Evolutionary conservation across 2,329 filamentous ascomycete species (phyloP), one percentile per base, ranked within the genome.

Genomic region (Aspergillus pseudoterreus): DNA sequence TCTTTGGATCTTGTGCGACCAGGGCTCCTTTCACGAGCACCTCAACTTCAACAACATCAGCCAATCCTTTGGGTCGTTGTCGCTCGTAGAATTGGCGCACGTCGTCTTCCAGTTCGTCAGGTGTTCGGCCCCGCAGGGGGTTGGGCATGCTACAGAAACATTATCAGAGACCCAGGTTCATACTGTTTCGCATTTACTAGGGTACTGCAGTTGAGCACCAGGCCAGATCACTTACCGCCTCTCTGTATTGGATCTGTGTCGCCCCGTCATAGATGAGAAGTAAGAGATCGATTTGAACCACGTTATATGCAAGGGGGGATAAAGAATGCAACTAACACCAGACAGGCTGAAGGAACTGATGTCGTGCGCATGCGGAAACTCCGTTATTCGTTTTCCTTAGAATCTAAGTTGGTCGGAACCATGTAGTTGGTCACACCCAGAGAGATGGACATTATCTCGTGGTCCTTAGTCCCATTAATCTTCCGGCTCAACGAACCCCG

Each of bases 21-120:
- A 22, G 43, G 11, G 52, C 56, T 17, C 54, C 56, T 35, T 33
- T 52, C 9, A 52, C 21, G 4, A 57, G 49, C 4, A 53, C 9
- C 4, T 53, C 39, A 4, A 53, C 21, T 17, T 53, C 54, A 12
- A 58, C 43, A 6, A 54, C 52, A 14, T 32, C 39, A 3, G 32
- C 12, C 1, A 58, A 49, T 14, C 24, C 21, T 3, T 50, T 3
- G 9, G 27, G 14, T 2, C 35, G 14, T 2, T 45, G 12, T 2
- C 43, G 21, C 1, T 43, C 4, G 24, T 58, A 33, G 6, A 58
- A 54, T 4, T 30, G 19, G 11, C 14, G 30, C n/a, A 56, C 56
- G 6, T 54, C 51, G 4, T 32, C n/a, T 22, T 47, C 33, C 5
- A 54, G 33, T 14, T 58, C 54, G 6, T 51, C 45, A 14, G 46